phyloP scores from a whole-genome alignment of 805 yeast genomes.

The Lachancea nothofagi region DNA sequence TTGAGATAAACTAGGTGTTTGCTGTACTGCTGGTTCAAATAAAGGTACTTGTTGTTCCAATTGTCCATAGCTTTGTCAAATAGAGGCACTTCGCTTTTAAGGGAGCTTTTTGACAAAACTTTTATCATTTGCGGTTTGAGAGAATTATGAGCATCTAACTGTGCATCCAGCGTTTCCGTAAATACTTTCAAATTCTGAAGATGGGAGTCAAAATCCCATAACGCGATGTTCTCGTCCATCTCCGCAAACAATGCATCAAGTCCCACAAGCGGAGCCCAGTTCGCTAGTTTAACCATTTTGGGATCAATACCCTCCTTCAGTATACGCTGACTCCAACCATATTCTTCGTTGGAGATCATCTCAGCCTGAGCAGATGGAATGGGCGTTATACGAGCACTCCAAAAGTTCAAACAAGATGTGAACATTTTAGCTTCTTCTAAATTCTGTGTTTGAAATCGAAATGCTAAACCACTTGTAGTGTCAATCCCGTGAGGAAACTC shows the following conservation, averaged over 20 bases:
- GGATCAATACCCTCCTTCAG: slow-evolving; percentile 1
- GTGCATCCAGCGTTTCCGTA: slow-evolving; percentile 35
- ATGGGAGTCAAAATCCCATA: slow-evolving; percentile 34
- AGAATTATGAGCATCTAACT: slow-evolving; percentile 41
- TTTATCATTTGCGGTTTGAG: slow-evolving; percentile 35
- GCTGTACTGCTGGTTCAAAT: slow-evolving; percentile 33
- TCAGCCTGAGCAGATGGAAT: slow-evolving; percentile 66
- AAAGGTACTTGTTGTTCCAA: slow-evolving; percentile 39
- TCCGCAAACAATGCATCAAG: slow-evolving; percentile 22
- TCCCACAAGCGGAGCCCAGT: slow-evolving; percentile 25
- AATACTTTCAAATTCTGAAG: slow-evolving; percentile 37
- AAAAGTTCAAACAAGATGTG: slow-evolving; percentile 75
- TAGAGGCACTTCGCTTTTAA: background rate
- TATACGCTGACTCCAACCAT: slow-evolving; percentile 57
- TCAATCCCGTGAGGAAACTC: slow-evolving; percentile 20
- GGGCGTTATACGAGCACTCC: slow-evolving; percentile 83
- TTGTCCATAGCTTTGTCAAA: slow-evolving; percentile 36
- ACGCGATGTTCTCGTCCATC: slow-evolving; percentile 8
- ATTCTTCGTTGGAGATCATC: slow-evolving; percentile 67
- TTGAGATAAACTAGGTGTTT: slow-evolving; percentile 33
- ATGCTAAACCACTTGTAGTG: slow-evolving; percentile 30
- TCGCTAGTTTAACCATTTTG: slow-evolving; percentile 1
- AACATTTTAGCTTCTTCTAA: slow-evolving; percentile 62
- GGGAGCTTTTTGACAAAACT: slow-evolving; percentile 29
- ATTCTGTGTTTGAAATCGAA: slow-evolving; percentile 63